Evolutionary conservation across 441 rosid species (phyloP).

Genomic region (Pelargonium exstipulatum): DNA sequence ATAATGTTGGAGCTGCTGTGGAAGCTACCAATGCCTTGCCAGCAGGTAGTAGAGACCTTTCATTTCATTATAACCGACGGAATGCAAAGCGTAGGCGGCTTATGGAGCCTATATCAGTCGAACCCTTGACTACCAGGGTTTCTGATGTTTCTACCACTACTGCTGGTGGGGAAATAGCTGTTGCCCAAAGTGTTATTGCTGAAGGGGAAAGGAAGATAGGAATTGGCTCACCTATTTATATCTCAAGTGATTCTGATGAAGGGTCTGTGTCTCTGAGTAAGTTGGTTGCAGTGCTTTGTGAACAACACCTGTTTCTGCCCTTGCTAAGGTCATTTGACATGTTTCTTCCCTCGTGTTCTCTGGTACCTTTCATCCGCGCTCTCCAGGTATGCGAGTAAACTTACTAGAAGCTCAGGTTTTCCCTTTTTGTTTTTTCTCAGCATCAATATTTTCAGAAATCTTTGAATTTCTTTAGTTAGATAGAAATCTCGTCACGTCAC

Average conservation of each 20-base stretch:
- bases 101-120: slow-evolving; percentile 46
- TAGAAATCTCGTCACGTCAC: slow-evolving; percentile 3
- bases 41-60: slow-evolving; percentile 44
- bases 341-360: slow-evolving; percentile 95
- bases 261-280: slow-evolving; percentile 66
- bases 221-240: slow-evolving; percentile 34
- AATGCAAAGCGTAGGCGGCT: slow-evolving; percentile 88
- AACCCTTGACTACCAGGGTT: slow-evolving; percentile 33
- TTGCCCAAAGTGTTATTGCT: slow-evolving; percentile 32
- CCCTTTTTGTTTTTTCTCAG: slow-evolving; percentile 9
- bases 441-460: slow-evolving; percentile 1
- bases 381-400: slow-evolving; percentile 72
- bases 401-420: slow-evolving; percentile 10
- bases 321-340: slow-evolving; percentile 93
- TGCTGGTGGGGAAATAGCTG: slow-evolving; percentile 28
- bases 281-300: slow-evolving; percentile 98
- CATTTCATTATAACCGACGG: slow-evolving; percentile 80
- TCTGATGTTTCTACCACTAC: slow-evolving; percentile 34
- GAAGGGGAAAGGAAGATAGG: slow-evolving; percentile 47
- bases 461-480: slow-evolving; percentile 20
- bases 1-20: slow-evolving; percentile 82
- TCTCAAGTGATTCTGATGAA: slow-evolving; percentile 48
- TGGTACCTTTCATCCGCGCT: slow-evolving; percentile 89
- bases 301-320: slow-evolving; percentile 85
- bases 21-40: slow-evolving; percentile 71